Evolutionary conservation across 495 filamentous ascomycete species (phyloP).

Genomic region (Penicillium simplicissimum): DNA sequence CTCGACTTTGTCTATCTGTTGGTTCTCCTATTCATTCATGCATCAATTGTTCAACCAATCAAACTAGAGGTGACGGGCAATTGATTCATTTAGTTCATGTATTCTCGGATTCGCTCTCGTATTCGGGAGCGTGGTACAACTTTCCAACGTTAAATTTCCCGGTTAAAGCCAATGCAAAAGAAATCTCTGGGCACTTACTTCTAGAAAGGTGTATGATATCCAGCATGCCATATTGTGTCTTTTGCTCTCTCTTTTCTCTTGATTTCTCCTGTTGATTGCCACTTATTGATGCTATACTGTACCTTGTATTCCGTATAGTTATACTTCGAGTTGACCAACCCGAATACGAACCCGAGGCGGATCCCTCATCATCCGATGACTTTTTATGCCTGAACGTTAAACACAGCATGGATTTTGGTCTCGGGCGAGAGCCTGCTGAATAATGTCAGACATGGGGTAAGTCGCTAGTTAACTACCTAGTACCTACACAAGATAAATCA

Average conservation of each 20-base stretch:
- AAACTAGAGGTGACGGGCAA: background rate
- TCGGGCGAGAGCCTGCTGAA: background rate
- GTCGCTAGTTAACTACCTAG: too few species aligned
- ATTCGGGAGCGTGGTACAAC: background rate
- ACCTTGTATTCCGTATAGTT: background rate
- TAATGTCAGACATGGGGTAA: background rate
- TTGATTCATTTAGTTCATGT: background rate
- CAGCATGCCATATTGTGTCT: background rate
- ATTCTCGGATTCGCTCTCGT: background rate
- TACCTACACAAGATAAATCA: background rate
- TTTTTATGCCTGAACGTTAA: background rate
- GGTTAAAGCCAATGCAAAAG: background rate
- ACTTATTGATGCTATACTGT: background rate
- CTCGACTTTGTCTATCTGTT: background rate
- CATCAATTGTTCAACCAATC: background rate
- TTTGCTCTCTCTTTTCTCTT: background rate
- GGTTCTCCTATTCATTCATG: background rate
- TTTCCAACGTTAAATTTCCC: background rate
- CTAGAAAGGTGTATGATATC: background rate
- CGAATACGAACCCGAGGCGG: background rate
- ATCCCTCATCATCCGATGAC: background rate
- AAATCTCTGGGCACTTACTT: background rate
- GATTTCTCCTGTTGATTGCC: background rate
- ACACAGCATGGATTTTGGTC: background rate
- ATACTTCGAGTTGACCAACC: background rate